A percentile compares a stretch with the other conserved stretches of the same genome.
Evolutionary conservation across 2,329 filamentous ascomycete genomes (phyloP).

Genomic region (Periconia digitata): DNA sequence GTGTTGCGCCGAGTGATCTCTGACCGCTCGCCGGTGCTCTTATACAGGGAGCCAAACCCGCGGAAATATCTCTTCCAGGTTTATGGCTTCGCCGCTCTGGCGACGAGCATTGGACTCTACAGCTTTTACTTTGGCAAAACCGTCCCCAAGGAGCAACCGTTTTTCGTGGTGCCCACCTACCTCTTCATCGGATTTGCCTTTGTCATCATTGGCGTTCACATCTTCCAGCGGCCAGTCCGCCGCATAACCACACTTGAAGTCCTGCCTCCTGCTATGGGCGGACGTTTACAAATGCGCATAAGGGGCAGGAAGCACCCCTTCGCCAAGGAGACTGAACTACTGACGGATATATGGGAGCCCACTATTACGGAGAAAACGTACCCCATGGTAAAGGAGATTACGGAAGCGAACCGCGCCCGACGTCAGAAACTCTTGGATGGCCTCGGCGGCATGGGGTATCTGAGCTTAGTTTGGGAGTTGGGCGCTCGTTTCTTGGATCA

Average conservation of each 20-base stretch:
- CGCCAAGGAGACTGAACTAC: conserved; percentile 29
- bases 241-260: conserved; percentile 34
- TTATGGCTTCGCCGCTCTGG: conserved; percentile 30
- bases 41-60: conserved; percentile 35
- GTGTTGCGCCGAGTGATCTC: conserved; percentile 35
- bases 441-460: conserved; percentile 26
- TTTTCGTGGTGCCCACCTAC: conserved; percentile 38
- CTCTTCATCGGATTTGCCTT: conserved; percentile 32
- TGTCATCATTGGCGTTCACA: conserved; percentile 32
- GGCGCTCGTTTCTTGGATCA: conserved; percentile 36
- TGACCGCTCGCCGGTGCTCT: conserved; percentile 31
- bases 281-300: conserved; percentile 34
- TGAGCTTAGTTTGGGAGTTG: conserved; percentile 27
- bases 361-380: conserved; percentile 35
- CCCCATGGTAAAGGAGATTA: conserved; percentile 32
- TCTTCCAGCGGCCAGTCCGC: conserved; percentile 32
- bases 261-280: conserved; percentile 31
- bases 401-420: conserved; percentile 32
- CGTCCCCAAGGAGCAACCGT: conserved; percentile 32
- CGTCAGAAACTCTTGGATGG: conserved; percentile 28
- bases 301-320: conserved; percentile 26
- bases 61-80: conserved; percentile 30
- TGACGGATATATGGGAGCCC: conserved; percentile 28
- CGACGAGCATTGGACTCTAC: conserved; percentile 29
- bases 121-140: conserved; percentile 28